Conservation (phyloP, 177 flowering plant genomes). For the Telopea speciosissima region DNA sequence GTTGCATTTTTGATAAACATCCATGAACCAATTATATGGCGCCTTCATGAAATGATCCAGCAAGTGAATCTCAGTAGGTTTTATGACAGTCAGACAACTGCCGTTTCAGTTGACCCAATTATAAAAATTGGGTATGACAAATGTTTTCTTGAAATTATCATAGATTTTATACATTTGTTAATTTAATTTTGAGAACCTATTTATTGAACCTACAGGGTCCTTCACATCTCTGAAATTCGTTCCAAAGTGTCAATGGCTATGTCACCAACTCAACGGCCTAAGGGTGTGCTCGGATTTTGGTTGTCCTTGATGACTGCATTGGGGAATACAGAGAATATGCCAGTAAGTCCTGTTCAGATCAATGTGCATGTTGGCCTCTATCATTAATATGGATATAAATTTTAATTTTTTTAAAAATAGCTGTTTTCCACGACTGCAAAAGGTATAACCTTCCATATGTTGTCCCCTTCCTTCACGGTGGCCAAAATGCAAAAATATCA, state of each 20-base stretch:
- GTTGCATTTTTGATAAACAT: constrained; percentile 75
- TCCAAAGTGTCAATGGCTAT: constrained; percentile 87
- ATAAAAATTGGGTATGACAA: constrained; percentile 77
- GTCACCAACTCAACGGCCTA: constrained; percentile 98
- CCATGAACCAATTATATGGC: constrained; percentile 99
- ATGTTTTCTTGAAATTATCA: constrained; percentile 1
- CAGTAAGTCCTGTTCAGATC: constrained; percentile 40
- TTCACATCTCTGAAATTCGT: constrained; percentile 84
- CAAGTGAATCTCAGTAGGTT: constrained; percentile 58
- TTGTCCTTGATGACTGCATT: constrained; percentile 97
- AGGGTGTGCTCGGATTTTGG: constrained; percentile 99
- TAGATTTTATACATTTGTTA: background rate
- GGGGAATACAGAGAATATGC: constrained; percentile 98
- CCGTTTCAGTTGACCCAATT: constrained; percentile 91
- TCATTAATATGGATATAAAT: too few relatives aligned
- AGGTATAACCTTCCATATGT: too few relatives aligned
- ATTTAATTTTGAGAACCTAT: constrained; percentile 2
- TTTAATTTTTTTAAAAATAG: too few relatives aligned
- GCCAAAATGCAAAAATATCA: too few relatives aligned
- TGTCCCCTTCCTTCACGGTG: too few relatives aligned
- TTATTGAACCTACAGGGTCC: constrained; percentile 50
- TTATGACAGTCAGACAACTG: constrained; percentile 45
- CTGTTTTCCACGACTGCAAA: too few relatives aligned
- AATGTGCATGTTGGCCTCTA: too few relatives aligned
- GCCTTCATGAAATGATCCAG: constrained; percentile 95